These are phyloP conservation scores for Pholiota conissans DNA, from an alignment of 768 basidiomycete genomes.

Conservation along the genomic window DNA sequence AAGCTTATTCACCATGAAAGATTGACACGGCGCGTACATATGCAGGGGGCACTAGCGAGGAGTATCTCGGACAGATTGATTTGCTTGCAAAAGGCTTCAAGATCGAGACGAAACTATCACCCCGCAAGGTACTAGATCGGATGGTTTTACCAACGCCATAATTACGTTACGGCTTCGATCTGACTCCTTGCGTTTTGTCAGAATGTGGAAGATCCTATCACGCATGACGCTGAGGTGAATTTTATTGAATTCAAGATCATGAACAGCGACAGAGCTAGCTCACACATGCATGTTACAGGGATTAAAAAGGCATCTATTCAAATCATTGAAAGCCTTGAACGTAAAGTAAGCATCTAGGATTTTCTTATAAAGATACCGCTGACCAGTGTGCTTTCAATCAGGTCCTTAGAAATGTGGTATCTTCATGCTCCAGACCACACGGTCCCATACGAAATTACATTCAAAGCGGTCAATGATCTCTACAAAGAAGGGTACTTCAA, in stretches of 20 bases:
- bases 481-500: constrained; percentile 61
- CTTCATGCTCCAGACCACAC: constrained; percentile 61
- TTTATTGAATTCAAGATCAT: not conserved
- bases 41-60: constrained; percentile 56
- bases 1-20: constrained; percentile 16
- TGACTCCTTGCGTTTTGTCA: not conserved
- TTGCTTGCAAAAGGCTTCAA: constrained; percentile 51
- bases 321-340: constrained; percentile 45
- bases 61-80: constrained; percentile 42
- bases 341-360: constrained; percentile 36
- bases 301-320: constrained; percentile 43
- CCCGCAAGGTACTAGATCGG: constrained; percentile 24
- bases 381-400: constrained; percentile 21
- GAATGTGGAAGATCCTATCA: constrained; percentile 18
- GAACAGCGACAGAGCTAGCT: constrained; percentile 21
- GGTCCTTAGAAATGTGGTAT: constrained; percentile 51
- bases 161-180: not conserved
- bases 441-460: constrained; percentile 56
- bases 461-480: constrained; percentile 52
- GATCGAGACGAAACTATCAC: constrained; percentile 63
- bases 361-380: not conserved
- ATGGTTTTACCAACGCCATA: too few species aligned
- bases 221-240: constrained; percentile 32
- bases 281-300: constrained; percentile 33
- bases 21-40: constrained; percentile 56